Evolutionary conservation across 805 yeast genomes (phyloP).

Genomic region (Diddensiella santjacobensis): DNA sequence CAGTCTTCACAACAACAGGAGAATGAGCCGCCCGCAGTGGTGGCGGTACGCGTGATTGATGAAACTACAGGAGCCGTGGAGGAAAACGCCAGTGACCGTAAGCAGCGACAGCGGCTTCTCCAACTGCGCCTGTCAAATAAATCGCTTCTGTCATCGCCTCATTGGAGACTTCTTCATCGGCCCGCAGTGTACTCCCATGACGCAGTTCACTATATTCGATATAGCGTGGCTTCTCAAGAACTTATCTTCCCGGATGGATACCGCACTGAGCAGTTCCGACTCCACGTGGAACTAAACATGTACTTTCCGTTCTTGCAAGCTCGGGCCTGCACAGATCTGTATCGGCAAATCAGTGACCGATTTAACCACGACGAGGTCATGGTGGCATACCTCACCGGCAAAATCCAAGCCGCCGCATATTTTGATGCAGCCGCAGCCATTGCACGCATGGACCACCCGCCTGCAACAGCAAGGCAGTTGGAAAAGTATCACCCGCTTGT

Average conservation of each 20-base stretch:
- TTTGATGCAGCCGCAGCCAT: slow-evolving; percentile 9
- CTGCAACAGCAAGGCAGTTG: slow-evolving; percentile 5
- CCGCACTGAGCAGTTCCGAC: slow-evolving; percentile 1
- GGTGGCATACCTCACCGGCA: background rate
- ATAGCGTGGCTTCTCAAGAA: background rate
- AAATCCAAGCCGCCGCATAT: slow-evolving; percentile 4
- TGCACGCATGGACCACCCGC: slow-evolving; percentile 5
- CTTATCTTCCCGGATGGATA: slow-evolving; percentile 1
- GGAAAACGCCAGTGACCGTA: background rate
- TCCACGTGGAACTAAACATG: slow-evolving; percentile 6
- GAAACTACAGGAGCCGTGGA: background rate
- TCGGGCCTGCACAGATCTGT: background rate
- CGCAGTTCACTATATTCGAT: slow-evolving; percentile 1
- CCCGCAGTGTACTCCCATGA: background rate
- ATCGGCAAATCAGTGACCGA: background rate
- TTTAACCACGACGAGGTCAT: background rate
- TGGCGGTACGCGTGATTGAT: slow-evolving; percentile 1
- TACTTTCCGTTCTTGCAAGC: slow-evolving; percentile 6
- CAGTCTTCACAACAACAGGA: background rate
- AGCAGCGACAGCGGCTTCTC: background rate
- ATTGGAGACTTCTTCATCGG: background rate
- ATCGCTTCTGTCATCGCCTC: background rate
- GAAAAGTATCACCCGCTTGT: slow-evolving; percentile 7
- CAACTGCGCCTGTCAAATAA: background rate
- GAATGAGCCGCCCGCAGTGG: background rate